phyloP scores from a whole-genome alignment of 192 early-diverging fungal genomes.

The Spizellomyces sp. region DNA sequence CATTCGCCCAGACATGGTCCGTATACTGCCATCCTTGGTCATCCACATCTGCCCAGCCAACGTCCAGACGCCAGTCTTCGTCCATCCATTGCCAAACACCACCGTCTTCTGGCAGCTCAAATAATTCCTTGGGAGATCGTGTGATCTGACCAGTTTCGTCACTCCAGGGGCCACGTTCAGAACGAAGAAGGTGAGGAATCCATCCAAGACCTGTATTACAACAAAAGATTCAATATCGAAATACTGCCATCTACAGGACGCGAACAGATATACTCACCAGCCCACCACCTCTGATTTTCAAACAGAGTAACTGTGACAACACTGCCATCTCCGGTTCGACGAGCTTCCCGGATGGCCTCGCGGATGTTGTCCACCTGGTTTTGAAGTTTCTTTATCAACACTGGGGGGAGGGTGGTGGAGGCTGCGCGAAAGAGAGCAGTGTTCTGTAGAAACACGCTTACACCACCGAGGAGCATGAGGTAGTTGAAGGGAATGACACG shows the following conservation, averaged over 20 bases:
- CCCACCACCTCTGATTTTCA: constrained; percentile 84
- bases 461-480: constrained; percentile 53
- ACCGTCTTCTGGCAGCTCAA: constrained; percentile 53
- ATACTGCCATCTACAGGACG: too few species aligned
- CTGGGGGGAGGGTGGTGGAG: constrained; percentile 42
- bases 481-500: constrained; percentile 38
- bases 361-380: constrained; percentile 41
- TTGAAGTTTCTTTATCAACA: constrained; percentile 37
- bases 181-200: constrained; percentile 64
- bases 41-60: constrained; percentile 44
- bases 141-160: constrained; percentile 60
- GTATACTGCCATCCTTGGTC: constrained; percentile 69
- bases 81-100: constrained; percentile 56
- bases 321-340: constrained; percentile 26
- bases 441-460: constrained; percentile 60
- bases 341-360: constrained; percentile 32
- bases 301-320: constrained; percentile 47
- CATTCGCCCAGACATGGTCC: constrained; percentile 68
- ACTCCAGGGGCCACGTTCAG: constrained; percentile 63
- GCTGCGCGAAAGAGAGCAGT: constrained; percentile 57
- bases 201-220: constrained; percentile 62
- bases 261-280: constrained; percentile 30
- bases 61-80: constrained; percentile 62
- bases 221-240: too few species aligned
- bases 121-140: constrained; percentile 54